Conservation (phyloP, 768 basidiomycete genomes). For the Hericium rajendrae region DNA sequence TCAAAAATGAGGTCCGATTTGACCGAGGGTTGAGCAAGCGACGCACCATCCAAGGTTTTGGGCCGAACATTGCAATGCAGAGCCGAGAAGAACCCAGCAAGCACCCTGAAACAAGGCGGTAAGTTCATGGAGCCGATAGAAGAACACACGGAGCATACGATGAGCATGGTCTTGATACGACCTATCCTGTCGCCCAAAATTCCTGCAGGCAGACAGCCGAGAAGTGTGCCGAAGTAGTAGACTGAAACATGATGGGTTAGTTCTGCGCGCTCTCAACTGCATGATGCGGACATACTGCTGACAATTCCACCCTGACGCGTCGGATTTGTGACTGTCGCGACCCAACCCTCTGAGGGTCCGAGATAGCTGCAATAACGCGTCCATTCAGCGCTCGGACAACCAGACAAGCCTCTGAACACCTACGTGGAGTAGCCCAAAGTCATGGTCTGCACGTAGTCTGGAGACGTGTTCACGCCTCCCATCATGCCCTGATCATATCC, state of each 20-base stretch:
- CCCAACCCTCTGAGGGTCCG: constrained; percentile 32
- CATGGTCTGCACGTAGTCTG: constrained; percentile 34
- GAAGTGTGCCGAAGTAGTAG: constrained; percentile 34
- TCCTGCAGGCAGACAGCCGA: constrained; percentile 33
- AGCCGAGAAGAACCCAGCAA: constrained; percentile 32
- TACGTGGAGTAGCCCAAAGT: constrained; percentile 28
- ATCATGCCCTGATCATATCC: constrained; percentile 42
- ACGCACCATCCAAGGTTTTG: constrained; percentile 33
- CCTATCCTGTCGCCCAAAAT: constrained; percentile 32
- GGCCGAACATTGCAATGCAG: constrained; percentile 32
- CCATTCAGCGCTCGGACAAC: neutral
- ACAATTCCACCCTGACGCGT: constrained; percentile 37
- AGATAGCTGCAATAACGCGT: constrained; percentile 19
- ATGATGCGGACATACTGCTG: constrained; percentile 22
- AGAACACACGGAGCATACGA: constrained; percentile 4
- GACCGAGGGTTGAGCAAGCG: neutral
- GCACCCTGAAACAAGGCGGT: constrained; percentile 20
- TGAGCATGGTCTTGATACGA: constrained; percentile 30
- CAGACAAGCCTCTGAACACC: neutral
- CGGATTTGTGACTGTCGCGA: constrained; percentile 32
- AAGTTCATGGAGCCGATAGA: neutral
- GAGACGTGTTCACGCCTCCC: constrained; percentile 37
- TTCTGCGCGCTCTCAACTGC: neutral
- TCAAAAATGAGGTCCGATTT: neutral
- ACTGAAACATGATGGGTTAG: constrained; percentile 13